Conservation (phyloP, 2,329 filamentous ascomycete genomes). For the Aspergillus fijiensis region DNA sequence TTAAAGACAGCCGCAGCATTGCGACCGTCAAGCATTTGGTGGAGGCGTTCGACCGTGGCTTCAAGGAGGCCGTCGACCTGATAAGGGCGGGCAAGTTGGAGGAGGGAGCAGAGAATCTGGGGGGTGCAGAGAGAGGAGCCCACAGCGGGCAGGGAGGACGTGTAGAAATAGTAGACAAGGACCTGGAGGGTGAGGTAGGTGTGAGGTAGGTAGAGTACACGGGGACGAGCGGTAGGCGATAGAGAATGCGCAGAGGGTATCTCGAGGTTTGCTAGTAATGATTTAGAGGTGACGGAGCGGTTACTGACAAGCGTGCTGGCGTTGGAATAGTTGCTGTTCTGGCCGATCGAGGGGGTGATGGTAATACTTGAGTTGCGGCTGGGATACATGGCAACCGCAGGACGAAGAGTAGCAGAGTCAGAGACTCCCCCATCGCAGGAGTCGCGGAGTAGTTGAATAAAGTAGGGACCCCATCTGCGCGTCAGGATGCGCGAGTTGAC, state of each 20-base stretch:
- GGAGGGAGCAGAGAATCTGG: constrained; percentile 89
- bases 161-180: constrained; percentile 90
- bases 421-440: constrained; percentile 68
- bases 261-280: constrained; percentile 46
- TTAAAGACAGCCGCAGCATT: constrained; percentile 98
- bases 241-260: constrained; percentile 55
- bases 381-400: constrained; percentile 57
- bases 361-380: constrained; percentile 79
- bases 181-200: constrained; percentile 86
- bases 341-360: constrained; percentile 64
- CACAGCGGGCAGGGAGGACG: constrained; percentile 76
- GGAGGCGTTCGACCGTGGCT: constrained; percentile 85
- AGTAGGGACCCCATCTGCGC: constrained; percentile 91
- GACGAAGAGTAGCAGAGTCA: constrained; percentile 73
- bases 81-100: constrained; percentile 91
- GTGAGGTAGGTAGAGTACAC: constrained; percentile 89
- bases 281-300: constrained; percentile 30
- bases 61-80: constrained; percentile 89
- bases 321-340: constrained; percentile 43
- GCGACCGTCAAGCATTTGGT: constrained; percentile 82
- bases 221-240: constrained; percentile 65
- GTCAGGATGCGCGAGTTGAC: constrained; percentile 89
- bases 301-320: constrained; percentile 43
- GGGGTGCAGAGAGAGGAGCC: constrained; percentile 82
- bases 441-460: constrained; percentile 85